Base-by-base conservation (phyloP, 1,139 yeast species). In the Blastobotrys buckinghamii region DNA sequence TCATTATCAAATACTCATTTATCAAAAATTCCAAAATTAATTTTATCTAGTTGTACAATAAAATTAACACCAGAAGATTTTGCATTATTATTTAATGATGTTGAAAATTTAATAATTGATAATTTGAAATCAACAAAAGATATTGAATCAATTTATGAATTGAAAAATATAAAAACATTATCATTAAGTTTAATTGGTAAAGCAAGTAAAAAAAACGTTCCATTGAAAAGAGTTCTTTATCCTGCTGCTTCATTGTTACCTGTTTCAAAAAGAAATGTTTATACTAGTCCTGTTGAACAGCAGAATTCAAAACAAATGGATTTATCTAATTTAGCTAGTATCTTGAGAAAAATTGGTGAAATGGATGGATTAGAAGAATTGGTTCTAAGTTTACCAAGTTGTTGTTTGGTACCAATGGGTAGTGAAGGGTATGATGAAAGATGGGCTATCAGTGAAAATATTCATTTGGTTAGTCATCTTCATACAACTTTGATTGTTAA, bases 11-110 rank as follows among this genome's bases (percentile, higher is more conserved):
- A 6, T n/a, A n/a, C n/a, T n/a, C 19, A 33, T 8, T 15, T 5
- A 36, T 26, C 12, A 39, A 24, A n/a, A 32, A 43, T 27, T 26
- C 27, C 45, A 5, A 39, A 15, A n/a, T 38, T 39, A 8, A 42
- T 46, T n/a, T 33, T 50, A 5, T 47, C 53, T 1, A 49, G 50
- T 9, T 50, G 53, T 20, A 29, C 38, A 17, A 30, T 50, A 6
- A 37, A 47, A 8, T 34, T 47, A 38, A 19, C 19, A 8, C 33
- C 12, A 15, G 15, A 29, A n/a, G 26, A 26, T 8, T 32, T 44
- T 16, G 32, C 30, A 2, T 17, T 10, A 4, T 39, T 13, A 19
- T 41, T 49, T 17, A 17, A 27, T 13, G 34, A 43, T 15, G 49
- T 49, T 13, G 19, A 24, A 24, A 16, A 41, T 9, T 22, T 49